phyloP scores from a whole-genome alignment of 768 basidiomycete species.

The Paxillus rubicundulus region DNA sequence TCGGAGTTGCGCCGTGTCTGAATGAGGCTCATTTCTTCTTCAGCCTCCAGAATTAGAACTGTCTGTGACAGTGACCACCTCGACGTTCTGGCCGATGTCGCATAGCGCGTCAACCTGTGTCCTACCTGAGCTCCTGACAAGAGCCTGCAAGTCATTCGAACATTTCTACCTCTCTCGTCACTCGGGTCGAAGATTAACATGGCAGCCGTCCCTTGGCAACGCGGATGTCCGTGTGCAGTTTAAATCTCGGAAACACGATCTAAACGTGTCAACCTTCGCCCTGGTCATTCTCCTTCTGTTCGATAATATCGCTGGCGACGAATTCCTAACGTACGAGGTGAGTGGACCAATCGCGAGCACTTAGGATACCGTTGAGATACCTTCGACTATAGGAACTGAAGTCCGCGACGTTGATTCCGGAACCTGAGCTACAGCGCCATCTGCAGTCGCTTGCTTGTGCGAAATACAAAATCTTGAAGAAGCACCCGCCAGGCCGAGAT shows the following conservation, averaged over 20 bases:
- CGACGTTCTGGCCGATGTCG: slow-evolving; percentile 93
- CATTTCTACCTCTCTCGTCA: slow-evolving; percentile 87
- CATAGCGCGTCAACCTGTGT: slow-evolving; percentile 62
- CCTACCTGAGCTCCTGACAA: slow-evolving; percentile 62
- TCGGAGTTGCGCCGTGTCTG: not conserved
- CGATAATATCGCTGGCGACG: slow-evolving; percentile 63
- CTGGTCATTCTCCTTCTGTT: slow-evolving; percentile 87
- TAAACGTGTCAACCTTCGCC: slow-evolving; percentile 90
- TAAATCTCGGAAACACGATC: slow-evolving; percentile 75
- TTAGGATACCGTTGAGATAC: not conserved
- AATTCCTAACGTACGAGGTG: slow-evolving; percentile 76
- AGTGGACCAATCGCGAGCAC: slow-evolving; percentile 18
- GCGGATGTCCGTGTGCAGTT: slow-evolving; percentile 87
- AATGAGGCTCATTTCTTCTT: slow-evolving; percentile 10
- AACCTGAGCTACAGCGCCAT: slow-evolving; percentile 82
- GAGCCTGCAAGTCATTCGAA: slow-evolving; percentile 75
- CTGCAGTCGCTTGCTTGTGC: slow-evolving; percentile 95
- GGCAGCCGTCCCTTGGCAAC: slow-evolving; percentile 87
- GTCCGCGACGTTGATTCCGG: slow-evolving; percentile 67
- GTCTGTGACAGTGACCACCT: slow-evolving; percentile 90
- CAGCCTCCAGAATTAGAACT: slow-evolving; percentile 79
- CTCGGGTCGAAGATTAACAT: slow-evolving; percentile 85
- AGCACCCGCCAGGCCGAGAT: slow-evolving; percentile 86
- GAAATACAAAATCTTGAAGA: slow-evolving; percentile 89
- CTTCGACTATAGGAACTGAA: slow-evolving; percentile 71